Percentiles rank a stretch among this genome's conserved stretches.
phyloP scores from a whole-genome alignment of 2,329 filamentous ascomycete species.

The Talaromyces sp. region DNA sequence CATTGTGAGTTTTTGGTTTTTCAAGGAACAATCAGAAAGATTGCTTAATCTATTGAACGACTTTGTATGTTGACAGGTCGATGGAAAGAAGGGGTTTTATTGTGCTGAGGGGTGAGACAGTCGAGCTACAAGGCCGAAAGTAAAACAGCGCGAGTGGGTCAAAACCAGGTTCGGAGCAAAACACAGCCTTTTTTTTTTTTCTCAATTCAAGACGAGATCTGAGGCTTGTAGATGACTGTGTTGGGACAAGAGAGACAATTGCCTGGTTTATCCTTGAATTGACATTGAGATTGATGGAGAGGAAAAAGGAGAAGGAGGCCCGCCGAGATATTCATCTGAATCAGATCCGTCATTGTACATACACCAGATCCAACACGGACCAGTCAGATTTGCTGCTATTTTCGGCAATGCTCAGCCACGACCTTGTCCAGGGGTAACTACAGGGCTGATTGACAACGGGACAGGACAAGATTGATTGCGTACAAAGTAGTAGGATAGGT shows the following conservation, averaged over 20 bases:
- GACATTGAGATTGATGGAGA: not conserved
- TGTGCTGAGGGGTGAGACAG: slow-evolving; percentile 7
- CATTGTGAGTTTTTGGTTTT: not conserved
- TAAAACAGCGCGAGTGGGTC: slow-evolving; percentile 7
- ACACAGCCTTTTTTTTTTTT: not conserved
- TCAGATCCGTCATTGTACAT: not conserved
- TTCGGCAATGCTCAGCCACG: slow-evolving; percentile 2
- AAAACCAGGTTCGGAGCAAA: not conserved
- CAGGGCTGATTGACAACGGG: not conserved
- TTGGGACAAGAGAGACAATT: too few relatives aligned
- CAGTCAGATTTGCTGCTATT: slow-evolving; percentile 1
- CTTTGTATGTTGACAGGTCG: not conserved
- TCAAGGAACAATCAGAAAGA: not conserved
- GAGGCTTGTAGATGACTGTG: too few relatives aligned
- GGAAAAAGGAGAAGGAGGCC: not conserved
- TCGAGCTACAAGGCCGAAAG: not conserved
- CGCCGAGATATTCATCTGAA: not conserved
- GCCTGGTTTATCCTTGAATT: not conserved
- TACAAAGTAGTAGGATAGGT: not conserved
- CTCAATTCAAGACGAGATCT: too few relatives aligned
- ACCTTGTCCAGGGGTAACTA: not conserved
- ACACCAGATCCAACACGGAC: slow-evolving; percentile 1
- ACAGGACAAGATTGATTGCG: not conserved
- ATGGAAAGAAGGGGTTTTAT: slow-evolving; percentile 7
- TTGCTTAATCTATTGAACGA: not conserved